phyloP scores from a whole-genome alignment of 1,284 basidiomycete genomes.

The Malassezia furfur region DNA sequence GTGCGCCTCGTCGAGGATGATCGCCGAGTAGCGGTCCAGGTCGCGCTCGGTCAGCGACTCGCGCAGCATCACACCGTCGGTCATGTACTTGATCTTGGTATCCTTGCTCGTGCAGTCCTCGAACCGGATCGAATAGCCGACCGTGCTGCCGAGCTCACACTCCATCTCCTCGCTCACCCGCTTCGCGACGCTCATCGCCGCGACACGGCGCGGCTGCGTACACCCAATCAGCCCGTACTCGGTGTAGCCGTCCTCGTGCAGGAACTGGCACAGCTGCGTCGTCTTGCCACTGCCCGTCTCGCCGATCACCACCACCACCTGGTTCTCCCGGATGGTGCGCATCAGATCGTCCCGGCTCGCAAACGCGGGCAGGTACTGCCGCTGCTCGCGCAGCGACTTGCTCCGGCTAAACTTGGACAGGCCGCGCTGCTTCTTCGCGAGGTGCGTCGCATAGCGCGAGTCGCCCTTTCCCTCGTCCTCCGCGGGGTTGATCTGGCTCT shows the following conservation, averaged over 20 bases:
- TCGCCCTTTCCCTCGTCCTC: slow-evolving; percentile 78
- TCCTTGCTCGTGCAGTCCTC: slow-evolving; percentile 87
- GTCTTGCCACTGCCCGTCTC: slow-evolving; percentile 95
- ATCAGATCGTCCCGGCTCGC: slow-evolving; percentile 91
- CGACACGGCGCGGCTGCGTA: slow-evolving; percentile 91
- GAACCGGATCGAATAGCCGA: slow-evolving; percentile 95
- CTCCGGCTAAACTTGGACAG: slow-evolving; percentile 63
- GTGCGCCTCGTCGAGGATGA: slow-evolving; percentile 94
- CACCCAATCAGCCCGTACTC: slow-evolving; percentile 79
- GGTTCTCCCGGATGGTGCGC: slow-evolving; percentile 82
- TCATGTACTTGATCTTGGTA: slow-evolving; percentile 92
- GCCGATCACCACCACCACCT: slow-evolving; percentile 83
- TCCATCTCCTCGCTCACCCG: slow-evolving; percentile 88
- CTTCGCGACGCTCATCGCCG: slow-evolving; percentile 97
- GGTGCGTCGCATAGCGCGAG: slow-evolving; percentile 86
- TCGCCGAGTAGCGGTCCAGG: slow-evolving; percentile 83
- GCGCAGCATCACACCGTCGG: slow-evolving; percentile 87
- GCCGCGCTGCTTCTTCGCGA: slow-evolving; percentile 49
- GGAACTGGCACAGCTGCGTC: slow-evolving; percentile 79
- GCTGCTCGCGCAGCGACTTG: slow-evolving; percentile 81
- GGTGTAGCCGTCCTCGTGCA: slow-evolving; percentile 93
- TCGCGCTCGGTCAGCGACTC: slow-evolving; percentile 94
- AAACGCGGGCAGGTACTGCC: slow-evolving; percentile 95
- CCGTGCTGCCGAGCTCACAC: slow-evolving; percentile 69
- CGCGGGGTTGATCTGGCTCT: slow-evolving; percentile 13